phyloP scores from a whole-genome alignment of 2,329 filamentous ascomycete genomes.

The Alternaria viburni region DNA sequence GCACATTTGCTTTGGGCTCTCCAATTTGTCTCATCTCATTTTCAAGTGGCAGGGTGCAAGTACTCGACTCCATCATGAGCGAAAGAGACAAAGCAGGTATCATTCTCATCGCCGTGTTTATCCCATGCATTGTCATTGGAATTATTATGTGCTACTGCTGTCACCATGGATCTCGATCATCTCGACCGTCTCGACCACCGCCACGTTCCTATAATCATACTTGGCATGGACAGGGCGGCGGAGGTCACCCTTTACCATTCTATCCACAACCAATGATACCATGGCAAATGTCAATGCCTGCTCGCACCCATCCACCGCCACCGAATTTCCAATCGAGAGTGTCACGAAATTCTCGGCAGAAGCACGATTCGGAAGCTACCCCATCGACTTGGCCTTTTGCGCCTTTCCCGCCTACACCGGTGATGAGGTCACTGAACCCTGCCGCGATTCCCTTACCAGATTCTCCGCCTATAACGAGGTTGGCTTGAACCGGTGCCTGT shows the following conservation, averaged over 20 bases:
- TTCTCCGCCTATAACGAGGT: no score
- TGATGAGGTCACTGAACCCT: no score
- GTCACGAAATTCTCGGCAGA: no score
- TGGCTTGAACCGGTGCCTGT: no score
- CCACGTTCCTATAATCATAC: not conserved
- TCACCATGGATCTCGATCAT: not conserved
- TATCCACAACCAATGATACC: not conserved
- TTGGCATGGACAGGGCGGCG: not conserved
- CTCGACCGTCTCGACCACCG: not conserved
- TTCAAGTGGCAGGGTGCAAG: not conserved
- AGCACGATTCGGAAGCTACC: no score
- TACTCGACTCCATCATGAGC: not conserved
- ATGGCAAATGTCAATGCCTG: fast-evolving
- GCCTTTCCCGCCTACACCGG: no score
- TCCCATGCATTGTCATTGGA: not conserved
- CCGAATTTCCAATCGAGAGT: no score
- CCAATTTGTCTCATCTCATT: not conserved
- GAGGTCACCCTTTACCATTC: fast-evolving
- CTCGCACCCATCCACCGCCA: no score
- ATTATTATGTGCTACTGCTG: not conserved
- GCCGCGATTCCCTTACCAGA: no score
- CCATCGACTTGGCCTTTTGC: no score
- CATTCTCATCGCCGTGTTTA: not conserved
- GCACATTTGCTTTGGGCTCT: not conserved
- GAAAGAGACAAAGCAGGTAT: not conserved